These are phyloP conservation scores for Plectosphaerella plurivora DNA, from an alignment of 2,329 filamentous ascomycete species.

Conservation along the genomic window DNA sequence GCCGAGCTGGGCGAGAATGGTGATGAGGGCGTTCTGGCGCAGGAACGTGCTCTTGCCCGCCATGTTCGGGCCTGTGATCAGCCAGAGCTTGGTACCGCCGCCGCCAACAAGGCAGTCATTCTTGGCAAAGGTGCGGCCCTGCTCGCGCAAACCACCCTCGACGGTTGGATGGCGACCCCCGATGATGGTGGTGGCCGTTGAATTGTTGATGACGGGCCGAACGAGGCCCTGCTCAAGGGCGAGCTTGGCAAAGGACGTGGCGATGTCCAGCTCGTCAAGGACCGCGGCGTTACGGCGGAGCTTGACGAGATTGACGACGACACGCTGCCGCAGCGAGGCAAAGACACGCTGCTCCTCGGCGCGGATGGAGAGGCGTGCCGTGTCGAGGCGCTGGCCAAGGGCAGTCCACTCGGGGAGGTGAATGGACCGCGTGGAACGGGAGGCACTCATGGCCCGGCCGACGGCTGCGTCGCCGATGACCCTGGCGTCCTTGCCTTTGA, in stretches of 20 bases:
- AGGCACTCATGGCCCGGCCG: constrained; percentile 63
- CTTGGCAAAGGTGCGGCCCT: constrained; percentile 75
- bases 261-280: constrained; percentile 88
- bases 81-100: constrained; percentile 59
- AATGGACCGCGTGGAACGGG: constrained; percentile 80
- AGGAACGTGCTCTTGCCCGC: constrained; percentile 95
- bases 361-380: constrained; percentile 71
- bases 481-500: constrained; percentile 72
- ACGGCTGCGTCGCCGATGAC: constrained; percentile 25
- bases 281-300: constrained; percentile 87
- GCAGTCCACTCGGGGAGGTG: constrained; percentile 79
- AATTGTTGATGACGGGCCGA: constrained; percentile 66
- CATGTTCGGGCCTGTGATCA: constrained; percentile 91
- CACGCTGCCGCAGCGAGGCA: constrained; percentile 64
- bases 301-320: constrained; percentile 77
- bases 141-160: constrained; percentile 72
- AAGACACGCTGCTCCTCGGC: constrained; percentile 83
- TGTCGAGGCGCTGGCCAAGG: constrained; percentile 76
- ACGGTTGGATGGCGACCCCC: constrained; percentile 91
- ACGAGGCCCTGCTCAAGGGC: constrained; percentile 70
- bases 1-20: constrained; percentile 87
- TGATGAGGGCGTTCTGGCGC: constrained; percentile 91
- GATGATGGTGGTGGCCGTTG: constrained; percentile 67
- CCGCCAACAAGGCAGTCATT: constrained; percentile 84
- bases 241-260: constrained; percentile 77